Evolutionary conservation across 768 basidiomycete species (phyloP), one percentile per base, ranked within the genome.

Genomic region (Mycena venus): DNA sequence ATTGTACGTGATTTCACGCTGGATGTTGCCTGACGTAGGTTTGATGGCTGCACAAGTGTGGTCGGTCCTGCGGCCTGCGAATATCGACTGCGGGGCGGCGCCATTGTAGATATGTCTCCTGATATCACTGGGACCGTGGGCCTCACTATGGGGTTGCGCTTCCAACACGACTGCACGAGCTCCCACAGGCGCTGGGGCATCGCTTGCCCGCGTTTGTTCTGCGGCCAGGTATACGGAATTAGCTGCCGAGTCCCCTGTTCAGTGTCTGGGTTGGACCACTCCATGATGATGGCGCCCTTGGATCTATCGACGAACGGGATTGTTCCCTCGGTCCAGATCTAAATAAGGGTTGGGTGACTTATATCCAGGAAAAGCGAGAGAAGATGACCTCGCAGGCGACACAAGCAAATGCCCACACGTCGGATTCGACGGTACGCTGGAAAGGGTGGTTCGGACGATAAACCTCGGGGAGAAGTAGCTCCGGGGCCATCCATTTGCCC

Each of bases 401-500:
- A 38, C 36, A 38, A 9, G 4, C 36, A 14, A 38, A 38, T n/a
- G 58, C 58, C 68, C 68, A 69, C 1, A 69, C 58, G 29, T 69
- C 68, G 3, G 68, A 69, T 15, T 44, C 58, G 19, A 27, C 4
- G 10, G 68, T 69, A 8, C 58, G 42, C 19, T 25, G 40, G 31
- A 69, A 69, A 11, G 56, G 42, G 1, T 10, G 53, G 27, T 15
- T 29, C 17, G 53, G 53, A 5, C 32, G 47, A 34, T 63, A 63
- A 5, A 63, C 29, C 19, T 31, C 23, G 3, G 56, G 68, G 17
- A 59, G 42, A 6, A 69, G 34, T 12, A 69, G 44, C 31, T 69
- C 68, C 5, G 68, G 58, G 10, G 58, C 38, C 68, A 69, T 69
- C 68, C 68, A 69, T 2, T 25, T 42, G 21, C 27, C 49, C 6